A percentile compares a stretch with the other conserved stretches of the same genome.
phyloP scores from a whole-genome alignment of 1,284 basidiomycete genomes.

The Ceratobasidium sp. region DNA sequence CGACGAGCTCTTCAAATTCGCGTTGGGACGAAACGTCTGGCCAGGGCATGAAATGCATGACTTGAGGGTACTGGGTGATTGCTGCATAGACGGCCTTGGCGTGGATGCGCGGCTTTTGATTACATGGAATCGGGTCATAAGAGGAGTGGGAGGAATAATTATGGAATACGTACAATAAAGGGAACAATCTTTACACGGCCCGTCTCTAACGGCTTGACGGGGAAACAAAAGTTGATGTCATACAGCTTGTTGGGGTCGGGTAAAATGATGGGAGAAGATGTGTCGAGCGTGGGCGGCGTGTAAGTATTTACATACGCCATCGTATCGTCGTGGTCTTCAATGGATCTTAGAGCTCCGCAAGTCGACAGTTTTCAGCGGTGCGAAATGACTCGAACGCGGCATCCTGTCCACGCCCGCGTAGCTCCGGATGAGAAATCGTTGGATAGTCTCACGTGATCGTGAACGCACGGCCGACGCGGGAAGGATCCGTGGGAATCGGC shows the following conservation, averaged over 20 bases:
- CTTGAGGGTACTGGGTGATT: slow-evolving; percentile 43
- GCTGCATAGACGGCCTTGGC: slow-evolving; percentile 23
- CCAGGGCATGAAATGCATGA: slow-evolving; percentile 41
- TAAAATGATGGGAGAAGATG: neutral
- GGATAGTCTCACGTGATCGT: too few species aligned
- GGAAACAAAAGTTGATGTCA: slow-evolving; percentile 47
- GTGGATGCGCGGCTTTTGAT: slow-evolving; percentile 34
- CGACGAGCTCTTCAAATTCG: slow-evolving; percentile 27
- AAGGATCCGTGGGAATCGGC: too few species aligned
- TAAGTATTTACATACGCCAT: slow-evolving; percentile 40
- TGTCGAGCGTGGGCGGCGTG: neutral
- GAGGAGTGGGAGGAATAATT: neutral
- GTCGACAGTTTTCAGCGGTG: too few species aligned
- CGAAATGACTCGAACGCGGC: neutral
- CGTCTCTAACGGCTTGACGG: slow-evolving; percentile 44
- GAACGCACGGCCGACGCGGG: too few species aligned
- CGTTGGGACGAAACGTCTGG: slow-evolving; percentile 9
- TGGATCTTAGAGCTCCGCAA: too few species aligned
- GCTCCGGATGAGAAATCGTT: too few species aligned
- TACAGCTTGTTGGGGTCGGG: slow-evolving; percentile 30
- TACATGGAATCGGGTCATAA: neutral
- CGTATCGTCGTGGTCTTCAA: neutral
- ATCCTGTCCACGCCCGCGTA: too few species aligned
- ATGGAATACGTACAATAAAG: slow-evolving; percentile 48
- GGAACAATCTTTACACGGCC: slow-evolving; percentile 49